Base-by-base conservation (phyloP, 495 filamentous ascomycete genomes). In the Hypomontagnella submonticulosa region DNA sequence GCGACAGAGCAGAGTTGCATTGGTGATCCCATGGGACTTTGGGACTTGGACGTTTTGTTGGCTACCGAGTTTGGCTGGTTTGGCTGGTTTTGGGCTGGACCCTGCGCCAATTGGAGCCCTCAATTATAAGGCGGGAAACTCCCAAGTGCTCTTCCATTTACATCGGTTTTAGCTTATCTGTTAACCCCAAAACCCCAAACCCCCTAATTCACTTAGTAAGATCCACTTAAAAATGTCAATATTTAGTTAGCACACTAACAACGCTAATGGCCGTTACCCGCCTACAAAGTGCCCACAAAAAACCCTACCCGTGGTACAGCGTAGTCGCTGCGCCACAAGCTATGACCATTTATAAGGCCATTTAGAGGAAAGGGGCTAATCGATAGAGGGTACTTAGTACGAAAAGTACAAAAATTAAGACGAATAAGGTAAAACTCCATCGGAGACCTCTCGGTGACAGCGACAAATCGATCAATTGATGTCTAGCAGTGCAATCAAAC, bases 391-490 rank as follows among this genome's bases (percentile, higher is more conserved):
- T 40, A 46, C 57, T 12, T 36, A 37, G 7, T 4, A 7, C 23
- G 27, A 27, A 44, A 37, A 5, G 34, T 11, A 11, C 32, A 34
- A 11, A 34, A 38, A 38, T 11, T 38, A 38, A 3, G 3, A 13
- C 36, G 36, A 18, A 43, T 13, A 6, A 33, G n/a, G 46, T 36
- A 47, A 18, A 6, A 30, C 5, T 47, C n/a, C 1, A 37, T 69
- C 52, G 61, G 66, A 65, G 66, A 61, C 61, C 66, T 69, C 66
- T 61, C 66, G 66, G 66, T 61, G 61, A 70, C 65, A 56, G 66
- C 66, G 66, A 69, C 57, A 15, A 56, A 61, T 15, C 66, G 66
- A 69, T 57, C n/a, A 56, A 61, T 15, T 46, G 23, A 16, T 64
- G 55, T 69, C 43, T 30, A 59, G 54, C 38, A 62, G 11, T 48